Conservation (phyloP, 2,329 filamentous ascomycete genomes). For the Apiospora phragmitis region DNA sequence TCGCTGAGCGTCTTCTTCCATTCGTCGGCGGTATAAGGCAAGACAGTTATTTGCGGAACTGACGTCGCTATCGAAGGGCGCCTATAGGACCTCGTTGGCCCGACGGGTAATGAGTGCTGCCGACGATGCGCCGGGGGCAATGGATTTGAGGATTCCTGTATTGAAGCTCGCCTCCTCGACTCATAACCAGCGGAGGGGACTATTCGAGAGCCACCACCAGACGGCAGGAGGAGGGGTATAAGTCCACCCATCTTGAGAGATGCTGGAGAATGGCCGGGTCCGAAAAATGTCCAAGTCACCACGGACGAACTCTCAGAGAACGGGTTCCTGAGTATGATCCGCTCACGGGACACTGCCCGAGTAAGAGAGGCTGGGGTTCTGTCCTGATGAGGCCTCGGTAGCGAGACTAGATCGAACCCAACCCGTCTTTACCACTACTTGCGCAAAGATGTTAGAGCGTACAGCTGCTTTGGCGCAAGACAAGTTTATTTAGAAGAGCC, state of each 20-base stretch:
- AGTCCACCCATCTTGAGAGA: slow-evolving; percentile 24
- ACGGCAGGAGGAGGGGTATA: slow-evolving; percentile 28
- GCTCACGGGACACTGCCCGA: not conserved
- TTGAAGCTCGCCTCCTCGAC: slow-evolving; percentile 6
- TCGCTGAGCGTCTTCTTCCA: slow-evolving; percentile 54
- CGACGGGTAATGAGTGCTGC: slow-evolving; percentile 29
- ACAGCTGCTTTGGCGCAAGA: not conserved
- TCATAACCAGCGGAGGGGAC: not conserved
- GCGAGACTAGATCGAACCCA: not conserved
- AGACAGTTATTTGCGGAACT: slow-evolving; percentile 26
- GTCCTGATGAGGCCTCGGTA: not conserved
- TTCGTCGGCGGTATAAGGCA: slow-evolving; percentile 47
- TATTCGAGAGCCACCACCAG: slow-evolving; percentile 12
- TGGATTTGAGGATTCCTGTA: slow-evolving; percentile 10
- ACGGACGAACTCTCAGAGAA: not conserved
- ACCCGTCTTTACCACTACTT: not conserved
- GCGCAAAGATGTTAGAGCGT: not conserved
- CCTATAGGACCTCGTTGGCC: slow-evolving; percentile 21
- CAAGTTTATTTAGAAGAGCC: not conserved
- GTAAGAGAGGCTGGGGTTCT: not conserved
- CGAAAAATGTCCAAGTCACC: not conserved
- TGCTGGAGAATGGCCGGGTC: not conserved
- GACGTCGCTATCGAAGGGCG: slow-evolving; percentile 21
- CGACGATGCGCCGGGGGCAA: slow-evolving; percentile 22
- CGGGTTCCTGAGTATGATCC: not conserved